Percentiles rank a stretch among this genome's conserved stretches.
Conservation (phyloP, 2,329 filamentous ascomycete genomes). For the Hypoxylon sp. region DNA sequence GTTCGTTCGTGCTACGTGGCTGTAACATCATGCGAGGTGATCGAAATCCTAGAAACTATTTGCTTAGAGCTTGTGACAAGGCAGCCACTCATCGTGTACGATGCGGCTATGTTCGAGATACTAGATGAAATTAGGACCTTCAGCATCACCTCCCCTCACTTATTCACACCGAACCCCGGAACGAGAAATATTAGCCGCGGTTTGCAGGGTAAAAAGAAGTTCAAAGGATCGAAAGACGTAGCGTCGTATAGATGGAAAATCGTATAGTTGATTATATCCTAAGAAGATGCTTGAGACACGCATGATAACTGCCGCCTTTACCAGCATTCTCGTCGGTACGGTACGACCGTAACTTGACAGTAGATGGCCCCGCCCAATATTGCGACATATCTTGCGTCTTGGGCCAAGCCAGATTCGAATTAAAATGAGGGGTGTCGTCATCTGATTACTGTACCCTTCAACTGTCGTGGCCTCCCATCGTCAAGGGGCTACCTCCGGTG, state of each 20-base stretch:
- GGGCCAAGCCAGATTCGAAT: constrained; percentile 30
- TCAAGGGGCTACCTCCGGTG: constrained; percentile 33
- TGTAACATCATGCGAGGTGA: constrained; percentile 32
- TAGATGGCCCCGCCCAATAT: constrained; percentile 38
- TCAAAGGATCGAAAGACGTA: constrained; percentile 10
- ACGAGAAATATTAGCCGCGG: constrained; percentile 33
- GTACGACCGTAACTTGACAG: constrained; percentile 30
- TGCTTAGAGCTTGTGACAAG: constrained; percentile 1
- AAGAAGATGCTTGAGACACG: constrained; percentile 17
- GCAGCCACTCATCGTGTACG: background rate
- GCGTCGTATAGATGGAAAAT: background rate
- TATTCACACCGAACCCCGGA: constrained; percentile 15
- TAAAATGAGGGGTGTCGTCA: constrained; percentile 40
- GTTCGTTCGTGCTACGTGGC: constrained; percentile 32
- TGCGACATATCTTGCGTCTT: constrained; percentile 38
- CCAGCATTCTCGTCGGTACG: constrained; percentile 21
- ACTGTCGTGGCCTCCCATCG: constrained; percentile 33
- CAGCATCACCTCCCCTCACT: background rate
- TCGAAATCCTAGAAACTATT: constrained; percentile 4
- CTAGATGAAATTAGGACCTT: constrained; percentile 2
- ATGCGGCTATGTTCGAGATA: constrained; percentile 23
- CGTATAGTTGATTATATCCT: constrained; percentile 19
- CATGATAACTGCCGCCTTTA: constrained; percentile 24
- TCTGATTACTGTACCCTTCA: constrained; percentile 44
- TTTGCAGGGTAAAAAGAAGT: constrained; percentile 16